phyloP scores from a whole-genome alignment of 768 basidiomycete genomes.

The Neoboletus subvelutipes region DNA sequence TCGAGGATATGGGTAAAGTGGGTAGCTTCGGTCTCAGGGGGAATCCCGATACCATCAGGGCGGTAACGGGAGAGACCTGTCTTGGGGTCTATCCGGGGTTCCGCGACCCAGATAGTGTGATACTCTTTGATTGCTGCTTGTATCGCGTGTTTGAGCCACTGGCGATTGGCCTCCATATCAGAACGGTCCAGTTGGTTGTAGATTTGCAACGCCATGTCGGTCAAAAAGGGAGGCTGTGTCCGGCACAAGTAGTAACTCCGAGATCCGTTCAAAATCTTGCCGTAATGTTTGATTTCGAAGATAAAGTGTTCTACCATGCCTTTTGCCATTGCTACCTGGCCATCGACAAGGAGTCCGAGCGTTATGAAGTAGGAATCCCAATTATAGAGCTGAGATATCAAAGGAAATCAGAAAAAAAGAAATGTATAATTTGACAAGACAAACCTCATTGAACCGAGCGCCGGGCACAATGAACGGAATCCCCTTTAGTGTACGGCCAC shows the following conservation, averaged over 20 bases:
- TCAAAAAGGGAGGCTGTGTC: constrained; percentile 97
- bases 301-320: constrained; percentile 99
- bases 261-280: constrained; percentile 95
- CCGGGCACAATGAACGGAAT: constrained; percentile 98
- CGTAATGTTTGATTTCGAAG: constrained; percentile 97
- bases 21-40: constrained; percentile 97
- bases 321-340: constrained; percentile 90
- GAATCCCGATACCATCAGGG: constrained; percentile 92
- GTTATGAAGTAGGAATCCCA: constrained; percentile 97
- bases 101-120: constrained; percentile 94
- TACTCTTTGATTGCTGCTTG: constrained; percentile 99
- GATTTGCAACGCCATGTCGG: constrained; percentile 97
- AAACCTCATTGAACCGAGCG: constrained; percentile 88
- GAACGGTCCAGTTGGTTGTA: constrained; percentile 93
- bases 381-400: constrained; percentile 69
- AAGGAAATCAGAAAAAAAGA: constrained; percentile 8
- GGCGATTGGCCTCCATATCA: constrained; percentile 71
- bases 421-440: constrained; percentile 21
- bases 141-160: constrained; percentile 94
- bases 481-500: constrained; percentile 82
- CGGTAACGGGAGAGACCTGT: constrained; percentile 94
- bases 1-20: constrained; percentile 98
- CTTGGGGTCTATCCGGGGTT: constrained; percentile 91
- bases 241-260: constrained; percentile 94
- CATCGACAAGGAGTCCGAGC: constrained; percentile 92